Conservation (phyloP, 495 filamentous ascomycete species). For the Podospora pseudoanserina region DNA sequence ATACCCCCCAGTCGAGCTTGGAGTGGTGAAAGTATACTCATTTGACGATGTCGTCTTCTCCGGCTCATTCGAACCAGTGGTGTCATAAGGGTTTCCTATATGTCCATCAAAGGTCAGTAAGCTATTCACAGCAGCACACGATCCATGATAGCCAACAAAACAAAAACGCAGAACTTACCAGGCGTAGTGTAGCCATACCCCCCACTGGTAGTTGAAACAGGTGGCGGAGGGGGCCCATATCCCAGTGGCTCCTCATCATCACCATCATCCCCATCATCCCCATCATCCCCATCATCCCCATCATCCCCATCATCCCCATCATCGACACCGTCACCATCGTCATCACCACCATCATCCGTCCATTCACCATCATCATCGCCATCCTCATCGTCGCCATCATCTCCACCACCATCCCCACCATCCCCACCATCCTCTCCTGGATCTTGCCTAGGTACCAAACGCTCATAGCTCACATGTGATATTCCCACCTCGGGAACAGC, state of each 20-base stretch:
- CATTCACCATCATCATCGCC: background rate
- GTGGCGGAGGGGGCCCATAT: slow-evolving; percentile 39
- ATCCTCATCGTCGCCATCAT: background rate
- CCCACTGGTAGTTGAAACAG: background rate
- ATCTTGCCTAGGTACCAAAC: slow-evolving; percentile 15
- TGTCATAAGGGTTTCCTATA: background rate
- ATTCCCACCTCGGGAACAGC: slow-evolving; percentile 8
- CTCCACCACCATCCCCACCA: background rate
- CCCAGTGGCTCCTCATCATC: slow-evolving; percentile 36
- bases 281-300: background rate
- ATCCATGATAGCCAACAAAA: background rate
- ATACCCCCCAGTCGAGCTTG: background rate
- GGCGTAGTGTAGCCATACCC: background rate
- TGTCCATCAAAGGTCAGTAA: background rate
- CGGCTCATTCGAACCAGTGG: background rate
- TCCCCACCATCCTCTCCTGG: slow-evolving; percentile 16
- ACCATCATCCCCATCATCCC: background rate
- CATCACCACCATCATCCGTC: background rate
- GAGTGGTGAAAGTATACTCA: background rate
- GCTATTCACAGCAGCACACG: background rate
- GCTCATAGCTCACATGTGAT: background rate
- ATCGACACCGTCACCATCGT: background rate
- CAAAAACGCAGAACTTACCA: background rate
- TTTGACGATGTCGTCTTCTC: background rate
- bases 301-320: slow-evolving; percentile 2